Evolutionary conservation across 208 protist species (phyloP).

Genomic region (Ichthyophonus hoferi): DNA sequence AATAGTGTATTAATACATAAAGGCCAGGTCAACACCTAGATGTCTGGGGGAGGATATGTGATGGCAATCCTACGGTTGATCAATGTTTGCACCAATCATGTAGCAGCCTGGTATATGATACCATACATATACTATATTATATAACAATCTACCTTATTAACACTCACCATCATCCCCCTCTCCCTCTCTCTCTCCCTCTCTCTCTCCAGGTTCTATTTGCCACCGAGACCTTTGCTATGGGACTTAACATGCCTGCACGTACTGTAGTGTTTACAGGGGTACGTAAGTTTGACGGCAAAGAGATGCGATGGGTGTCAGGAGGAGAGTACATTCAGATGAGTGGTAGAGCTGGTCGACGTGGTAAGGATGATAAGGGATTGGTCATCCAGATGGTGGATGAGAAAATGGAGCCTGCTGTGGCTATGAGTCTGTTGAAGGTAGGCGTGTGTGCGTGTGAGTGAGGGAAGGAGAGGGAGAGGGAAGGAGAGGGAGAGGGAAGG

Average conservation of each 20-base stretch:
- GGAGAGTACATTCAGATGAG: constrained; percentile 99
- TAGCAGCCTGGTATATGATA: too few relatives aligned
- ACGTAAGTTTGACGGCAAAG: constrained; percentile 95
- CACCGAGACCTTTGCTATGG: constrained; percentile 99
- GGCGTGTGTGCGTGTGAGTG: not conserved
- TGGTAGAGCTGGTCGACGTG: constrained; percentile 97
- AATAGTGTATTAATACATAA: too few relatives aligned
- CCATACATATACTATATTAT: not conserved
- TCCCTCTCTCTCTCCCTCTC: not conserved
- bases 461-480: not conserved
- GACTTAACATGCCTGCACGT: constrained; percentile 98
- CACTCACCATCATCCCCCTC: not conserved
- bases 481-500: not conserved
- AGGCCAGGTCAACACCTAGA: too few relatives aligned
- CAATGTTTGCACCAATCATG: too few relatives aligned
- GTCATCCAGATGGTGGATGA: constrained; percentile 97
- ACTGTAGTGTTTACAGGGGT: constrained; percentile 97
- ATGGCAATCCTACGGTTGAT: too few relatives aligned
- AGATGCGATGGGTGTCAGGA: constrained; percentile 78
- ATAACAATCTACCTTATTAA: too few relatives aligned
- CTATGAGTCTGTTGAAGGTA: constrained; percentile 85
- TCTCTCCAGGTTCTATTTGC: constrained; percentile 83
- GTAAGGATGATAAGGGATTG: constrained; percentile 80
- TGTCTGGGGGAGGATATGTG: too few relatives aligned
- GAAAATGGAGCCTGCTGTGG: constrained; percentile 82